Evolutionary conservation across 805 yeast species (phyloP).

Genomic region (Cyberlindnera meyerae): DNA sequence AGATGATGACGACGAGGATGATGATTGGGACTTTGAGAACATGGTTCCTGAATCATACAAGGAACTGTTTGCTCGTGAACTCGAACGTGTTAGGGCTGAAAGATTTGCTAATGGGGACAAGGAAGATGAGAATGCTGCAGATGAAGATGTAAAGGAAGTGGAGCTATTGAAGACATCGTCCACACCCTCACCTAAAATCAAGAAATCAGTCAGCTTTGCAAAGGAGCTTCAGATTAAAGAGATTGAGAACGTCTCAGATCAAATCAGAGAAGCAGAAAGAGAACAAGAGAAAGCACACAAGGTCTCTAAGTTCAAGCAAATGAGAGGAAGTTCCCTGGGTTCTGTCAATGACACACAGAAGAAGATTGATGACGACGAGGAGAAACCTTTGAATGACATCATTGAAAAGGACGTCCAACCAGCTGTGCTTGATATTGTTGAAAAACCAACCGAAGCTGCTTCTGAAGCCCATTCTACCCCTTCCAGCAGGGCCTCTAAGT

Average conservation of each 20-base stretch:
- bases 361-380: too few species aligned
- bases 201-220: constrained; percentile 53
- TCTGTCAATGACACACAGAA: background rate
- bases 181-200: constrained; percentile 8
- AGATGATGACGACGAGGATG: constrained; percentile 31
- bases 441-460: too few species aligned
- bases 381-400: constrained; percentile 3
- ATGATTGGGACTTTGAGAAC: constrained; percentile 19
- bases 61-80: constrained; percentile 19
- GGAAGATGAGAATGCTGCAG: background rate
- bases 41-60: constrained; percentile 20
- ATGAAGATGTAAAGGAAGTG: constrained; percentile 9
- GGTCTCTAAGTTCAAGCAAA: constrained; percentile 20
- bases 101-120: background rate
- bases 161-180: background rate
- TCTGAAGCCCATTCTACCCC: too few species aligned
- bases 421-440: constrained; percentile 1
- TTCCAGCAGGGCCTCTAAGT: constrained; percentile 25
- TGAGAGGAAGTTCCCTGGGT: constrained; percentile 2
- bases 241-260: constrained; percentile 51
- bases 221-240: constrained; percentile 50
- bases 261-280: constrained; percentile 30
- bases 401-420: constrained; percentile 6
- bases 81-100: constrained; percentile 18
- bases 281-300: too few species aligned